Percentiles rank a stretch among this genome's conserved stretches.
phyloP scores from a whole-genome alignment of 257 asterid species.

The Petunia secreta region DNA sequence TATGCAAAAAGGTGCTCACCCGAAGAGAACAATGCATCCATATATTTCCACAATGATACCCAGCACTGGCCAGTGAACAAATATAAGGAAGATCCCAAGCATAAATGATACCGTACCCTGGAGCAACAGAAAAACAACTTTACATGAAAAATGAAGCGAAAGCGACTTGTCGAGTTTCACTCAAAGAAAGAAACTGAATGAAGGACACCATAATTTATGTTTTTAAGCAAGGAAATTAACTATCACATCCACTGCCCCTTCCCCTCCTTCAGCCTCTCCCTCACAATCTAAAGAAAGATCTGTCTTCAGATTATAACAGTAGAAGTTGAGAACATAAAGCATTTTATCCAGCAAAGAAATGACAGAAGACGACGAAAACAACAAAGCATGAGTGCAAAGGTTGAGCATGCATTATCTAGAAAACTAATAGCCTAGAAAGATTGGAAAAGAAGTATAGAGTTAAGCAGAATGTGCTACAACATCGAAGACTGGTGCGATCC shows the following conservation, averaged over 20 bases:
- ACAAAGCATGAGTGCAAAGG: background rate
- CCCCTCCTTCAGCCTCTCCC: background rate
- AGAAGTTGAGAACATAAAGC: background rate
- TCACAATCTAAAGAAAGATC: background rate
- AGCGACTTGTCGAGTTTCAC: background rate
- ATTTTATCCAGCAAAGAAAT: background rate
- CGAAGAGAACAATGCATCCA: conserved; percentile 69
- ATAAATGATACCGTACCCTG: conserved; percentile 76
- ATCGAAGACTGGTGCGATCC: too few species aligned
- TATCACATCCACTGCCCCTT: background rate
- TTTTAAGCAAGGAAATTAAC: background rate
- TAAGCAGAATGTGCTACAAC: background rate
- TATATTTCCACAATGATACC: conserved; percentile 69
- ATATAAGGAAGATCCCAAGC: conserved; percentile 74
- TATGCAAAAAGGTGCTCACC: conserved; percentile 45
- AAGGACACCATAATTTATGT: background rate
- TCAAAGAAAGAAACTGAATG: background rate
- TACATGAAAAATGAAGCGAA: background rate
- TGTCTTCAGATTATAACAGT: background rate
- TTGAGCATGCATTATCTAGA: conserved; percentile 17
- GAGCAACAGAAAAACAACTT: background rate
- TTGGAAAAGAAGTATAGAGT: background rate
- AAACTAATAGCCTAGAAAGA: background rate
- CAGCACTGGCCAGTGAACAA: conserved; percentile 83
- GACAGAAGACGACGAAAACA: background rate